Conservation (phyloP, 83 land plant genomes). For the Isoetes engelmannii region DNA sequence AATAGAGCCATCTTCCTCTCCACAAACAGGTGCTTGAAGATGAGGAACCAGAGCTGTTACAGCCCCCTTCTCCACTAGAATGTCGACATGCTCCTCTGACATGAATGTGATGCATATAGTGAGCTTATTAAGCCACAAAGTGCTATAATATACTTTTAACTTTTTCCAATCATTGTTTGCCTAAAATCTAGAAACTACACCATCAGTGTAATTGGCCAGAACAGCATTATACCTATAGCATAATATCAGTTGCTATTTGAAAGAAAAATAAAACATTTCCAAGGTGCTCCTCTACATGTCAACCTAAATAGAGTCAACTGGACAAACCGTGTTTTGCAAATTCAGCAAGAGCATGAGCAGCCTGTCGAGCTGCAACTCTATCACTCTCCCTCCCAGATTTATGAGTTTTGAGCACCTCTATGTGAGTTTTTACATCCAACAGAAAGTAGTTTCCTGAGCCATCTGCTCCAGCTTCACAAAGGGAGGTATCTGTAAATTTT, state of each 20-base stretch:
- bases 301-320: background rate
- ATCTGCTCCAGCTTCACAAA: constrained; percentile 16
- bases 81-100: constrained; percentile 79
- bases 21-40: constrained; percentile 39
- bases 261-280: background rate
- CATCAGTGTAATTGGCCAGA: background rate
- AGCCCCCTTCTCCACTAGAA: constrained; percentile 72
- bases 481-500: constrained; percentile 50
- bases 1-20: constrained; percentile 37
- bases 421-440: constrained; percentile 46
- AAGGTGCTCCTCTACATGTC: no score
- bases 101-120: background rate
- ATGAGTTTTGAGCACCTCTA: constrained; percentile 47
- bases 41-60: constrained; percentile 79
- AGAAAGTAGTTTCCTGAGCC: constrained; percentile 27
- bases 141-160: no score
- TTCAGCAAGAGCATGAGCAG: constrained; percentile 85
- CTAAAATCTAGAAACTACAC: no score
- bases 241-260: background rate
- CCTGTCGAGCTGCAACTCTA: constrained; percentile 75
- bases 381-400: constrained; percentile 69
- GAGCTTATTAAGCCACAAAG: no score
- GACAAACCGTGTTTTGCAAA: constrained; percentile 83
- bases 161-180: no score
- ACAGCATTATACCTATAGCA: background rate